Evolutionary conservation across 495 filamentous ascomycete species (phyloP).

Genomic region (Hypoxylon perforatum): DNA sequence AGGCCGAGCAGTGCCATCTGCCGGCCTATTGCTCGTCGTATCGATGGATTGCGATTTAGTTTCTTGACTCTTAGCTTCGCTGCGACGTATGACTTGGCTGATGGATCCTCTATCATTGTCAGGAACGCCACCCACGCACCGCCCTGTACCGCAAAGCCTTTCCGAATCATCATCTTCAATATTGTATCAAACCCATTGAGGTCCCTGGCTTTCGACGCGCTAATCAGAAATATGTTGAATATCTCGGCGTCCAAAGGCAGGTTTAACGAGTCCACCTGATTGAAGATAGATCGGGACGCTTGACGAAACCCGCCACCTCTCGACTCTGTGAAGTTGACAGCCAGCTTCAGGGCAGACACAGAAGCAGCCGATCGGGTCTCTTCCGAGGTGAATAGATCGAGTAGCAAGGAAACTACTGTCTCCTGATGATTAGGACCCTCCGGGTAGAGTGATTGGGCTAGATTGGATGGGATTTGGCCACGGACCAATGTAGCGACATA

Average conservation of each 20-base stretch:
- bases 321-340: conserved; percentile 47
- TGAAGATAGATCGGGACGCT: conserved; percentile 36
- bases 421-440: conserved; percentile 33
- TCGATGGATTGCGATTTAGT: conserved; percentile 35
- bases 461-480: conserved; percentile 35
- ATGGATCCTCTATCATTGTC: conserved; percentile 50
- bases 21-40: conserved; percentile 38
- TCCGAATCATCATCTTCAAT: conserved; percentile 47
- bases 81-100: conserved; percentile 49
- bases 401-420: conserved; percentile 44
- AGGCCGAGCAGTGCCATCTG: conserved; percentile 50
- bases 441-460: conserved; percentile 44
- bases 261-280: conserved; percentile 24
- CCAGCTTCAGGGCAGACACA: conserved; percentile 50
- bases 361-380: conserved; percentile 37
- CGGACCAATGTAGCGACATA: conserved; percentile 49
- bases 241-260: conserved; percentile 47
- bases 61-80: conserved; percentile 45
- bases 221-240: conserved; percentile 49
- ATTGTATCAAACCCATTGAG: conserved; percentile 46
- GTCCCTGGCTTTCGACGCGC: conserved; percentile 44
- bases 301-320: conserved; percentile 27
- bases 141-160: conserved; percentile 42
- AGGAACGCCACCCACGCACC: conserved; percentile 56
- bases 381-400: conserved; percentile 44